phyloP scores from a whole-genome alignment of 306 rosid genomes.

The cucumber (Cucumis sativus) region Cucumber_9930_V3 NC_026658.2:5287001-5287500 shows the following conservation, averaged over 20 bases:
- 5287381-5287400: neutral
- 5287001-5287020: conserved; percentile 74
- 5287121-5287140: no score
- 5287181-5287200: neutral
- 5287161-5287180: neutral
- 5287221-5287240: neutral
- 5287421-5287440: neutral
- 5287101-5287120: conserved; percentile 2
- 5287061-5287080: neutral
- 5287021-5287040: conserved; percentile 21
- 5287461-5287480: neutral
- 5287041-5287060: conserved; percentile 1
- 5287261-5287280: neutral
- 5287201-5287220: conserved; percentile 1
- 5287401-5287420: neutral
- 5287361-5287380: neutral
- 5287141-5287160: conserved; percentile 3
- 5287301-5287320: no score
- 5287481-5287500: neutral
- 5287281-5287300: no score
- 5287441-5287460: neutral
- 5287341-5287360: neutral
- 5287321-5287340: no score
- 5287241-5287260: neutral
- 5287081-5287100: neutral